Evolutionary conservation across 1,139 yeast species (phyloP), one percentile per base, ranked within the genome.

Genomic region (Pichia sp.): DNA sequence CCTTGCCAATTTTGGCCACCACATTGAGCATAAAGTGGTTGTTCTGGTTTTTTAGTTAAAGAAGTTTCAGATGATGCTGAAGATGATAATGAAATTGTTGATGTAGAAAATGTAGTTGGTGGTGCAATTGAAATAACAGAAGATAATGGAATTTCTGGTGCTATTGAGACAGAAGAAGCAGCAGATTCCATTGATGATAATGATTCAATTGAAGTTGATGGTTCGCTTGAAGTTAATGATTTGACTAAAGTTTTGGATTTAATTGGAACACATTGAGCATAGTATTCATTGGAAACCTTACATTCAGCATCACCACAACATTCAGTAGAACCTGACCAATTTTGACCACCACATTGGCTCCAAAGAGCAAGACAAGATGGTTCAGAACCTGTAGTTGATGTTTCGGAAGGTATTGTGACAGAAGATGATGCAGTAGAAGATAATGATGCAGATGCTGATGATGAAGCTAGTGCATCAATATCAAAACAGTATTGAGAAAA

Each of bases 401-500:
- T 42, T 19, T 3, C n/a, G 14, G 14, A 3, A 13, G 27, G 7
- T 10, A 7, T 4, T 16, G 14, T 25, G 2, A 22, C n/a, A 18
- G 42, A 38, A 11, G 42, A 6, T 11, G 42, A 19, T 10, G 42
- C 9, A 39, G 31, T 33, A n/a, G 46, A 30, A 29, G 48, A 25
- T 18, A 50, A 30, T n/a, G 48, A n/a, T 30, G 53, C 18, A 13
- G 52, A 29, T 30, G 53, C 18, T 18, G 52, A 29, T 38, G 34
- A 16, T 38, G 48, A 9, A 18, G 47, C 44, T 18, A 52, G 45
- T 16, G 45, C 10, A 41, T 31, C 36, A 16, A n/a, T 30, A 10
- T 33, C 41, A 67, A 68, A 67, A 50, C 63, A 63, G 53, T 61
- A 68, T 5, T 62, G 59, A 7, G 70, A 63, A 42, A 66, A 61